Conservation (phyloP, 73 alveolate genomes). For the Tetrahymena borealis region DNA sequence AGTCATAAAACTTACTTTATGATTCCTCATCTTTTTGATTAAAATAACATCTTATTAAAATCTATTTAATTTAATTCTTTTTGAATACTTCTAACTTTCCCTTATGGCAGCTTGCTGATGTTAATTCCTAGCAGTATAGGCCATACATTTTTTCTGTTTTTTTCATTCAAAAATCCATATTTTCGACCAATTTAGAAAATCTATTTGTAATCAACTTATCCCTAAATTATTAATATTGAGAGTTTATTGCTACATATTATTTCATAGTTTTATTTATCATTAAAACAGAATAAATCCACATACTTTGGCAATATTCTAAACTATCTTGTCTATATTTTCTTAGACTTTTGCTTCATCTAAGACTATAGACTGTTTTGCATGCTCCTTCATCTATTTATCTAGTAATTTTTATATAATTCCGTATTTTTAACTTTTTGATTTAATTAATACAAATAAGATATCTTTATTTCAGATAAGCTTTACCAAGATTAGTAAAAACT, state of each 20-base stretch:
- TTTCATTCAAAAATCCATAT: not conserved
- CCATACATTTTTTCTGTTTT: not conserved
- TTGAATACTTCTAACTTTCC: not conserved
- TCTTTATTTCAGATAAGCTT: too few relatives aligned
- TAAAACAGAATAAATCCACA: too few relatives aligned
- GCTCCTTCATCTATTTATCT: too few relatives aligned
- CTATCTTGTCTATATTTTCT: not conserved
- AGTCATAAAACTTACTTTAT: not conserved
- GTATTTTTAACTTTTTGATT: too few relatives aligned
- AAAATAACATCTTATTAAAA: not conserved
- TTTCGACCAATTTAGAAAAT: not conserved
- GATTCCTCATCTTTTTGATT: not conserved
- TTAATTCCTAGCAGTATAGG: not conserved
- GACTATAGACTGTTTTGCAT: too few relatives aligned
- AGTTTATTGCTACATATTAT: not conserved
- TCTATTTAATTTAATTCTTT: not conserved
- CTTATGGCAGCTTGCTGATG: not conserved
- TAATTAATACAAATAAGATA: too few relatives aligned
- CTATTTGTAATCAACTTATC: not conserved
- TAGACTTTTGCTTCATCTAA: not conserved
- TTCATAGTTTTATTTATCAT: too few relatives aligned
- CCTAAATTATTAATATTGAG: not conserved
- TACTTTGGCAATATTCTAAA: not conserved
- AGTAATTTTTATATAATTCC: too few relatives aligned
- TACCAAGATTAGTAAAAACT: too few relatives aligned